These are phyloP conservation scores for Suhomyces anneliseae DNA, from an alignment of 1,139 yeast species.

Conservation along the genomic window DNA sequence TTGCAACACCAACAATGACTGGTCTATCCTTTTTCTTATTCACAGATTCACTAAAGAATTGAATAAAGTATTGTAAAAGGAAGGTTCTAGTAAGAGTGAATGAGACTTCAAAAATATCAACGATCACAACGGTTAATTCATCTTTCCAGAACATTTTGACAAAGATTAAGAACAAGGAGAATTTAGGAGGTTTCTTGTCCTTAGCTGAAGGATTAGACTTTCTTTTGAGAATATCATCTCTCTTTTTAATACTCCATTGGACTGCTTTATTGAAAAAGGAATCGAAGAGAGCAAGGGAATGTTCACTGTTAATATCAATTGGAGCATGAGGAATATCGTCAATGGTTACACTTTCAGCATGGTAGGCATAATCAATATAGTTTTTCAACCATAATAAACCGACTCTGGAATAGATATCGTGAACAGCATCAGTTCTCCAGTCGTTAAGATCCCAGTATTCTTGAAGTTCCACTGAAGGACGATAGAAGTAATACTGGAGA, in stretches of 20 bases:
- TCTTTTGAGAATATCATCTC: conserved; percentile 10
- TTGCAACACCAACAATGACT: conserved; percentile 30
- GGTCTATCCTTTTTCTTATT: conserved; percentile 17
- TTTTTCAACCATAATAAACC: conserved; percentile 25
- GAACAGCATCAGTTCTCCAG: conserved; percentile 28
- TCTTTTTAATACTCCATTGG: conserved; percentile 15
- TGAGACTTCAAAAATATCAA: conserved; percentile 23
- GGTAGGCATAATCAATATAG: conserved; percentile 22
- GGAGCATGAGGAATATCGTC: conserved; percentile 27
- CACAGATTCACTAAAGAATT: conserved; percentile 24
- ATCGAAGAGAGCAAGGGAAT: conserved; percentile 21
- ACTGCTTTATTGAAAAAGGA: conserved; percentile 23
- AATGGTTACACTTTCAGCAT: conserved; percentile 21
- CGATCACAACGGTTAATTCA: conserved; percentile 12
- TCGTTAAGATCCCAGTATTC: conserved; percentile 38
- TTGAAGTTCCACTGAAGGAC: conserved; percentile 46
- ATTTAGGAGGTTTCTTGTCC: conserved; percentile 14
- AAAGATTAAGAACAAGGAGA: conserved; percentile 18
- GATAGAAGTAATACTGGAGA: conserved; percentile 38
- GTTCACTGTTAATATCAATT: conserved; percentile 21
- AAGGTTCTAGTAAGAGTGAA: conserved; percentile 30
- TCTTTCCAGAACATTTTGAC: conserved; percentile 17
- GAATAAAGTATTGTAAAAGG: conserved; percentile 32
- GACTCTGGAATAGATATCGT: conserved; percentile 25
- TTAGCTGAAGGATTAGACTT: conserved; percentile 15